A percentile compares a stretch with the other conserved stretches of the same genome.
phyloP scores from a whole-genome alignment of 306 rosid genomes.

The Boehmeria nivea region DNA sequence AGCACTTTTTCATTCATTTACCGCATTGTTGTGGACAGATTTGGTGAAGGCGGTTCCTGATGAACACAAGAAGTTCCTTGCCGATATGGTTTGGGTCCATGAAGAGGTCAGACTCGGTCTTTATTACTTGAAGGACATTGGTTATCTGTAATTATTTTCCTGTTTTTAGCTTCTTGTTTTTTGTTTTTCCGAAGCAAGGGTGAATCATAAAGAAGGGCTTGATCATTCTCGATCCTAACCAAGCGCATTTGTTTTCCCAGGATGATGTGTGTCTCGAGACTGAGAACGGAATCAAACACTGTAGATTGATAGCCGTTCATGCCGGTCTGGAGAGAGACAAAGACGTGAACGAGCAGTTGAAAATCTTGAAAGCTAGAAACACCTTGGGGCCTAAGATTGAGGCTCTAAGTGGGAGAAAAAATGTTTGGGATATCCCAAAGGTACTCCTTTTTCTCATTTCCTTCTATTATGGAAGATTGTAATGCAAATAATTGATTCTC shows the following conservation, averaged over 20 bases:
- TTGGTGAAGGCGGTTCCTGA: constrained; percentile 87
- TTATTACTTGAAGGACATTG: too few species aligned
- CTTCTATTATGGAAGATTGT: too few species aligned
- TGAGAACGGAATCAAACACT: constrained; percentile 44
- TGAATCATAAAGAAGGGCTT: too few species aligned
- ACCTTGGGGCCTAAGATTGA: constrained; percentile 58
- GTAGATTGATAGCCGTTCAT: constrained; percentile 84
- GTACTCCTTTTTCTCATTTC: constrained; percentile 25
- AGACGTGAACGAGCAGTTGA: constrained; percentile 63
- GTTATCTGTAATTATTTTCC: too few species aligned
- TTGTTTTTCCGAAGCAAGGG: too few species aligned
- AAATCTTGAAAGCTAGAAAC: constrained; percentile 57
- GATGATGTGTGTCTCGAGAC: constrained; percentile 65
- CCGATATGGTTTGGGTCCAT: constrained; percentile 83
- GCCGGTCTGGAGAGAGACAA: constrained; percentile 73
- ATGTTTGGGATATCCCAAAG: constrained; percentile 78
- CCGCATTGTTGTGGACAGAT: constrained; percentile 40
- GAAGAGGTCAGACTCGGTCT: constrained; percentile 55
- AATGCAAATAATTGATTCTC: too few species aligned
- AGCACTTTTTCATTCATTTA: background rate
- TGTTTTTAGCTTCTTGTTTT: too few species aligned
- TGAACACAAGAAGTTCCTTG: constrained; percentile 84
- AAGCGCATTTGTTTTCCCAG: constrained; percentile 32
- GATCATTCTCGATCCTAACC: background rate
- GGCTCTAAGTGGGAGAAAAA: constrained; percentile 68